Evolutionary conservation across 2,329 filamentous ascomycete species (phyloP).

Genomic region (Phialophora verrucosa): DNA sequence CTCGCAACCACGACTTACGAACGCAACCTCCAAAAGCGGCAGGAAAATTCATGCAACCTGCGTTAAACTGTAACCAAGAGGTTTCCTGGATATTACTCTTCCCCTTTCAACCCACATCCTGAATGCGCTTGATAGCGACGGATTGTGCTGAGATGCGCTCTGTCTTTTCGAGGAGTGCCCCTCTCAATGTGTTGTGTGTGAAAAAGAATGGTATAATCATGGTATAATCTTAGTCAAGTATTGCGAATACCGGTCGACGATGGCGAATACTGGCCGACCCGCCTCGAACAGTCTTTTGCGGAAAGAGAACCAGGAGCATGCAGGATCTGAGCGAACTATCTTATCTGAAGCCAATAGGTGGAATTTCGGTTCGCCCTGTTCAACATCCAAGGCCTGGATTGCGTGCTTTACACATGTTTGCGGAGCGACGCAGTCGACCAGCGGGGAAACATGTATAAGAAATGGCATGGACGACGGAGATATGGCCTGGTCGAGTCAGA

Average conservation of each 20-base stretch:
- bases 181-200: background rate
- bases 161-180: background rate
- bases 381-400: constrained; percentile 19
- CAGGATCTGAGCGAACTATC: background rate
- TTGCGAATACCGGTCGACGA: constrained; percentile 14
- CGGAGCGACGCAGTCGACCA: constrained; percentile 11
- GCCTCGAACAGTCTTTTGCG: constrained; percentile 11
- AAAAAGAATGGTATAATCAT: constrained; percentile 15
- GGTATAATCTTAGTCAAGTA: constrained; percentile 17
- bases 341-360: constrained; percentile 23
- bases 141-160: too few relatives aligned
- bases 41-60: too few relatives aligned
- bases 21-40: too few relatives aligned
- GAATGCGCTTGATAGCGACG: too few relatives aligned
- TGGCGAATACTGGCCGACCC: constrained; percentile 12
- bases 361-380: constrained; percentile 8
- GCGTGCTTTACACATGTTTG: constrained; percentile 13
- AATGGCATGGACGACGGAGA: constrained; percentile 5
- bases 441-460: constrained; percentile 14
- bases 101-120: too few relatives aligned
- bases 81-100: too few relatives aligned
- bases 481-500: background rate
- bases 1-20: too few relatives aligned
- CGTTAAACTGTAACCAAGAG: too few relatives aligned
- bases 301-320: constrained; percentile 8